Percentiles rank a stretch among this genome's conserved stretches.
These are phyloP conservation scores for Epichloe coenophiala DNA, from an alignment of 2,329 filamentous ascomycete species.

Conservation along the genomic window DNA sequence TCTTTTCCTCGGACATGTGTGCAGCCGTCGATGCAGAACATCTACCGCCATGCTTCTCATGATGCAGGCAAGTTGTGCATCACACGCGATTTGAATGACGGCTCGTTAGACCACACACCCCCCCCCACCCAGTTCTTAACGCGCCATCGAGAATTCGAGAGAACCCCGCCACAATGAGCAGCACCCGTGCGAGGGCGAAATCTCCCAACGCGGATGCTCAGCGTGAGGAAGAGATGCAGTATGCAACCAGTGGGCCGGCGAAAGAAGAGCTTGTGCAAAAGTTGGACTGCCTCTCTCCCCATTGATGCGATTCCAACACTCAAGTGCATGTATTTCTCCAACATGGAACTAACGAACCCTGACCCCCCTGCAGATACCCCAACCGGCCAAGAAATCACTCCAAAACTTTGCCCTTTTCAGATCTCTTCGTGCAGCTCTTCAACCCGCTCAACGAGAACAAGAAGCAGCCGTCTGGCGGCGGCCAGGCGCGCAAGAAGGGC, in stretches of 20 bases:
- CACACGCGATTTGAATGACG: background rate
- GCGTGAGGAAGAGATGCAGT: slow-evolving; percentile 40
- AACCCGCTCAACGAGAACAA: slow-evolving; percentile 68
- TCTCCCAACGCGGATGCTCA: slow-evolving; percentile 26
- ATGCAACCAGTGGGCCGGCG: slow-evolving; percentile 25
- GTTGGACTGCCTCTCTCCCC: slow-evolving; percentile 12
- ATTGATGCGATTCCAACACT: background rate
- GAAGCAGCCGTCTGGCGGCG: slow-evolving; percentile 50
- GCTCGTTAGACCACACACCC: too few relatives aligned
- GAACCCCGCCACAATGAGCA: background rate
- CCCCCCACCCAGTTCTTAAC: background rate
- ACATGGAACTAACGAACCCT: background rate
- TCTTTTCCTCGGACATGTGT: too few relatives aligned
- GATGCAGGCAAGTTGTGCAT: background rate
- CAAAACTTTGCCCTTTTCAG: slow-evolving; percentile 69
- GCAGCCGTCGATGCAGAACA: too few relatives aligned
- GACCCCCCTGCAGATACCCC: slow-evolving; percentile 47
- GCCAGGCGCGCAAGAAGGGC: slow-evolving; percentile 42
- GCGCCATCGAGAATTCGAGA: background rate
- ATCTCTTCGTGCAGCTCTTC: slow-evolving; percentile 66
- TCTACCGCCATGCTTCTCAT: background rate
- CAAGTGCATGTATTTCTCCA: background rate
- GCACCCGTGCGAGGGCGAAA: slow-evolving; percentile 8
- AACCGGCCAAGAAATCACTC: slow-evolving; percentile 70
- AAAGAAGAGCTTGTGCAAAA: slow-evolving; percentile 31